Evolutionary conservation across 257 asterid species (phyloP).

Genomic region (Ilex asprella): DNA sequence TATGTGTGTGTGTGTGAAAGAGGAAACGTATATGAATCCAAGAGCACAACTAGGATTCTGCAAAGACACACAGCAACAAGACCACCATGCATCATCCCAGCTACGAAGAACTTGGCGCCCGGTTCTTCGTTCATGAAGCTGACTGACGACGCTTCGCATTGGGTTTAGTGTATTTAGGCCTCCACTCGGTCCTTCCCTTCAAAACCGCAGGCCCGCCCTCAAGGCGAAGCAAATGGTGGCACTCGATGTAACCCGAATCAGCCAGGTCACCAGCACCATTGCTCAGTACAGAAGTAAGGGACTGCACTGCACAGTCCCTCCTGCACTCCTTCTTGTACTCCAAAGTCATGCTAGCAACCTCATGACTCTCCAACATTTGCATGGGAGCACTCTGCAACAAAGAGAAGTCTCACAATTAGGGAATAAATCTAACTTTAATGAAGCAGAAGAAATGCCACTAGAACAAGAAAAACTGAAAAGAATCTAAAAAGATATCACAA

Average conservation of each 20-base stretch:
- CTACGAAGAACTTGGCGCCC: conserved; percentile 5
- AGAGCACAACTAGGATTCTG: background rate
- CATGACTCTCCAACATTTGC: conserved; percentile 74
- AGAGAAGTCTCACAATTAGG: no score
- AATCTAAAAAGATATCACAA: no score
- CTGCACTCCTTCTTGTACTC: conserved; percentile 95
- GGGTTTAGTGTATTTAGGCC: conserved; percentile 50
- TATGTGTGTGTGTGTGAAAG: no score
- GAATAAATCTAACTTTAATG: no score
- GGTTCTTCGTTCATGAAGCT: conserved; percentile 42
- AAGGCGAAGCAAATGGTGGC: conserved; percentile 87
- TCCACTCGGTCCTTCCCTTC: conserved; percentile 88
- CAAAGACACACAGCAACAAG: background rate
- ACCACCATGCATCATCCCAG: no score
- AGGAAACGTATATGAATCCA: no score
- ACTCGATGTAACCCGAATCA: conserved; percentile 46
- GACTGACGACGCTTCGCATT: conserved; percentile 29
- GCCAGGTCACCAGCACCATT: conserved; percentile 35
- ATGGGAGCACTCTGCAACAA: conserved; percentile 80
- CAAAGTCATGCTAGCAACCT: conserved; percentile 70
- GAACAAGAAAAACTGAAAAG: no score
- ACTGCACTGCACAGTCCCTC: conserved; percentile 93
- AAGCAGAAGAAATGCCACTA: no score
- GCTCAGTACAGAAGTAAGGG: conserved; percentile 64
- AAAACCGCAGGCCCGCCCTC: conserved; percentile 84